Evolutionary conservation across 2,329 filamentous ascomycete species (phyloP), one percentile per base, ranked within the genome.

Genomic region (Aspergillus bombycis): DNA sequence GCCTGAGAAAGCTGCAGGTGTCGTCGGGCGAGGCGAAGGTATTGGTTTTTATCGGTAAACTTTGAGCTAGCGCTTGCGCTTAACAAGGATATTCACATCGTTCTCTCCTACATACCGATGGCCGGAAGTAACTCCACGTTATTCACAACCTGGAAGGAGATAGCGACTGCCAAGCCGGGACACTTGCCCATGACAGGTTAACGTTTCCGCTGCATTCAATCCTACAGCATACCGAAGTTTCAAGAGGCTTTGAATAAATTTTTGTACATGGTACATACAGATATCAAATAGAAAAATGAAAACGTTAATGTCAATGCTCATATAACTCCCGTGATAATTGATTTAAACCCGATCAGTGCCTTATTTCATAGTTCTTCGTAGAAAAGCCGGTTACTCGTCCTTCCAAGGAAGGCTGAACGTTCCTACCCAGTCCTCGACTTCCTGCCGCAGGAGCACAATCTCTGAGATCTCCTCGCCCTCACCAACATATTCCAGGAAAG

Each of bases 401-500:
- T 86, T 86, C 65, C 87, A 86, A 78, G 95, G 95, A 68, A 99
- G 89, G 73, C 94, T 94, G 88, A 99, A 99, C 67, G 87, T 89
- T 72, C 86, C 86, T 75, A 92, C 93, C 94, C 94, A 99, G 55
- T 84, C 84, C 60, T 94, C 87, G 75, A 99, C 95, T 85, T 98
- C 94, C 83, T 93, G 90, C 82, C 89, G 91, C 77, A 97, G 85
- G 71, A 87, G 86, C 76, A 91, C 90, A 83, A 99, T 94, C 83
- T 94, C 91, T 57, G 88, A 82, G 62, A 96, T 86, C 77, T 92
- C 88, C 71, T 94, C 94, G 68, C 86, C 83, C 88, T 92, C 79
- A 58, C 91, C 88, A 60, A 97, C 90, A 85, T 92, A 94, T 74
- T 89, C 89, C 84, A 93, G 92, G 89, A 98, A 98, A 82, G 97